A percentile compares a stretch with the other conserved stretches of the same genome.
phyloP scores from a whole-genome alignment of 495 filamentous ascomycete species.

The Xylaria bambusicola region DNA sequence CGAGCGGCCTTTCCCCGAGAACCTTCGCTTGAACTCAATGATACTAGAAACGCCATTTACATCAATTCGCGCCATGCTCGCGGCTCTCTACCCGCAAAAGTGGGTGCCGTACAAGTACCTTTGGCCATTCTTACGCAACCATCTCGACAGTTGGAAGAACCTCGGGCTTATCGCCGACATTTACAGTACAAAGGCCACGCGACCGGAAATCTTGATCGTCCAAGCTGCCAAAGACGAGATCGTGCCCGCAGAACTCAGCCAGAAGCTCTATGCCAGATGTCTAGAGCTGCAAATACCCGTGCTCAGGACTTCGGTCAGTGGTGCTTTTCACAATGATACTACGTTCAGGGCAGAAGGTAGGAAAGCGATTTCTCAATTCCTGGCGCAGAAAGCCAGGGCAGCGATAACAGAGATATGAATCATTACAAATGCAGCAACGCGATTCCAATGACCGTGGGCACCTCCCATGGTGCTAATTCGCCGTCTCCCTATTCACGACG shows the following conservation, averaged over 20 bases:
- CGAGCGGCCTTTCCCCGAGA: slow-evolving; percentile 26
- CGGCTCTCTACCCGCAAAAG: slow-evolving; percentile 74
- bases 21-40: slow-evolving; percentile 48
- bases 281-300: slow-evolving; percentile 42
- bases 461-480: too few species aligned
- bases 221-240: slow-evolving; percentile 69
- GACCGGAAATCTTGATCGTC: slow-evolving; percentile 56
- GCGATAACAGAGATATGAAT: neutral
- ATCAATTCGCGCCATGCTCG: slow-evolving; percentile 71
- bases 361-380: slow-evolving; percentile 39
- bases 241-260: slow-evolving; percentile 60
- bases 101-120: slow-evolving; percentile 72
- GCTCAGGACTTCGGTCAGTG: slow-evolving; percentile 36
- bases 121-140: slow-evolving; percentile 51
- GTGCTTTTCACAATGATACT: slow-evolving; percentile 49
- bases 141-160: slow-evolving; percentile 49
- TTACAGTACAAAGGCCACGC: slow-evolving; percentile 16
- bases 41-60: slow-evolving; percentile 78
- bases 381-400: slow-evolving; percentile 22
- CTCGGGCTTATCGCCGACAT: slow-evolving; percentile 33
- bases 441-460: neutral
- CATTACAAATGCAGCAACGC: neutral
- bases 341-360: slow-evolving; percentile 47
- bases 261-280: slow-evolving; percentile 48
- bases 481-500: too few species aligned